phyloP scores from a whole-genome alignment of 2,329 filamentous ascomycete species.

The Nigrospora sphaerica region DNA sequence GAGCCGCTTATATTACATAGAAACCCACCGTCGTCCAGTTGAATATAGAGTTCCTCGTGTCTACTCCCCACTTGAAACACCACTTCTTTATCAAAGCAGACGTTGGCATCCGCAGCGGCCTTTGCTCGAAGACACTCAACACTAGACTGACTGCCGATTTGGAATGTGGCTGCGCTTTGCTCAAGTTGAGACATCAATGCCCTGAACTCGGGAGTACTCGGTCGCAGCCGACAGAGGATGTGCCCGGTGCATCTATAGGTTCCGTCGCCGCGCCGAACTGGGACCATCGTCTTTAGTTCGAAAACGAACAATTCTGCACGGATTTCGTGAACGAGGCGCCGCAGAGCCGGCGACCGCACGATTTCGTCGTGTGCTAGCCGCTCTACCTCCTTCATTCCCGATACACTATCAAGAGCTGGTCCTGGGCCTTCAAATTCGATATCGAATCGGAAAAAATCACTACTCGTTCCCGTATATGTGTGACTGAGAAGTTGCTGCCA shows the following conservation, averaged over 20 bases:
- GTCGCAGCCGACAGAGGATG: not conserved
- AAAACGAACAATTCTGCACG: slow-evolving; percentile 1
- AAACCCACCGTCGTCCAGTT: not conserved
- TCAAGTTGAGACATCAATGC: not conserved
- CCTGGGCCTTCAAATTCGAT: not conserved
- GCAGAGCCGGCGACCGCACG: not conserved
- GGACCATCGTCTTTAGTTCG: not conserved
- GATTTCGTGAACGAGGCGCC: not conserved
- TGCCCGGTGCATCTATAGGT: not conserved
- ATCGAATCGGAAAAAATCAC: slow-evolving; percentile 1
- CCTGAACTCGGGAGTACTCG: not conserved
- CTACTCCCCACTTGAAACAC: not conserved
- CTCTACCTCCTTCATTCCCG: not conserved
- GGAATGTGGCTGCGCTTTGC: not conserved
- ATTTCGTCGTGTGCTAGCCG: not conserved
- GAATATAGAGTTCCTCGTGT: not conserved
- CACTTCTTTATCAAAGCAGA: slow-evolving; percentile 1
- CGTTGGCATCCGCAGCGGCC: not conserved
- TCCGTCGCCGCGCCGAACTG: not conserved
- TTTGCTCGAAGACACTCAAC: not conserved
- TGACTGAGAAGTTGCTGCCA: not conserved
- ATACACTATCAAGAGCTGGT: slow-evolving; percentile 2
- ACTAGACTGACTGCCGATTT: not conserved
- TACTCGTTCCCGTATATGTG: not conserved
- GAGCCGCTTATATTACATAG: slow-evolving; percentile 2